phyloP scores from a whole-genome alignment of 2,329 filamentous ascomycete genomes.

The Calcarisporium arbuscula region DNA sequence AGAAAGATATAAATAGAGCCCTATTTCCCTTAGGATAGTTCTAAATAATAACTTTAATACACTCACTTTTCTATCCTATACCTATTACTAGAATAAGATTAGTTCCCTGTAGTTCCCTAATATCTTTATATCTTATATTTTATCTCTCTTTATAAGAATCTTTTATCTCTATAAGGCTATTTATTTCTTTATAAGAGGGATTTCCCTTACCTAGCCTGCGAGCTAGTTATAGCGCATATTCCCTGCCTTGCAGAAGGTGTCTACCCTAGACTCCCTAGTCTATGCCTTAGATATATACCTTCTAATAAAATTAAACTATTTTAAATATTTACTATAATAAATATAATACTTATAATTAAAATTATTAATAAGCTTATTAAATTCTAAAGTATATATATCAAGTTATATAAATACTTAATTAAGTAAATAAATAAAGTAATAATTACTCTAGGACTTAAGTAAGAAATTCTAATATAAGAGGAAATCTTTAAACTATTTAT shows the following conservation, averaged over 20 bases:
- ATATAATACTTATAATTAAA: no score
- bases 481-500: neutral
- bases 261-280: no score
- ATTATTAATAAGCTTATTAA: no score
- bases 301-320: neutral
- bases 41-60: neutral
- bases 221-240: no score
- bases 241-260: no score
- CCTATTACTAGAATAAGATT: neutral
- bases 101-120: neutral
- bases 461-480: no score
- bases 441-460: neutral
- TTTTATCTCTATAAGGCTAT: neutral
- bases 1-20: no score
- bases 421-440: neutral
- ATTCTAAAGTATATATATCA: neutral
- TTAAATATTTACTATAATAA: no score
- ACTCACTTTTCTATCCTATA: neutral
- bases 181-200: no score
- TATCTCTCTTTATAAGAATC: neutral
- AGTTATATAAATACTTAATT: neutral
- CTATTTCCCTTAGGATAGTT: neutral
- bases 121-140: neutral
- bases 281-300: no score
- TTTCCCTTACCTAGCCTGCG: no score